Evolutionary conservation across 1,284 basidiomycete genomes (phyloP).

Genomic region (Ganoderma multipileum): DNA sequence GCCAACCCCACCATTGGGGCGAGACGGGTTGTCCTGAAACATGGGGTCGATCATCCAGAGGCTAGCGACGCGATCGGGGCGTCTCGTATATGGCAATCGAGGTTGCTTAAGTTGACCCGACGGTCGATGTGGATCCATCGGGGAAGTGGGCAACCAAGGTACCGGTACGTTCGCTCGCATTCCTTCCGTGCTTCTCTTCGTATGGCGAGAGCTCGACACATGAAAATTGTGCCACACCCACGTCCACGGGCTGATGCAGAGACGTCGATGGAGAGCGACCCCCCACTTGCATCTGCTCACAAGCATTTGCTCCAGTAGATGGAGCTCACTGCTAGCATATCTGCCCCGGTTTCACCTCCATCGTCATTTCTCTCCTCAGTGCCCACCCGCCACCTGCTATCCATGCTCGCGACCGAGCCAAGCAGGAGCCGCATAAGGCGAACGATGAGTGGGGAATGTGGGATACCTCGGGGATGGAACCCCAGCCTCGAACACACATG

Average conservation of each 20-base stretch:
- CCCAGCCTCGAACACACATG: slow-evolving; percentile 9
- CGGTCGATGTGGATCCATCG: not conserved
- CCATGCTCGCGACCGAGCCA: not conserved
- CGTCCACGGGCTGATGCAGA: not conserved
- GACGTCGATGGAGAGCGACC: not conserved
- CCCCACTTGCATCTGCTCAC: not conserved
- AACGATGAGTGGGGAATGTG: slow-evolving; percentile 5
- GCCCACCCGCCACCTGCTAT: not conserved
- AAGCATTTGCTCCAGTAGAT: not conserved
- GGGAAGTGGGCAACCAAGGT: not conserved
- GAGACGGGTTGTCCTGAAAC: not conserved
- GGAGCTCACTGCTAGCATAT: not conserved
- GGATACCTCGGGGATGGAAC: slow-evolving; percentile 12
- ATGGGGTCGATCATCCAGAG: not conserved
- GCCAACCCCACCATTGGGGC: not conserved
- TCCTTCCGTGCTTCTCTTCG: not conserved
- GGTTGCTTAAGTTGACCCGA: not conserved
- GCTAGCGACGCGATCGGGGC: not conserved
- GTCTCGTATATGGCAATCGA: not conserved
- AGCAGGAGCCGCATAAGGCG: not conserved
- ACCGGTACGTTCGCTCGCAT: not conserved
- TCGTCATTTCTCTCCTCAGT: not conserved
- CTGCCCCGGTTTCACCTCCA: not conserved
- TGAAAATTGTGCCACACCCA: not conserved
- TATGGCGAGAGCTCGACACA: not conserved